A percentile compares a stretch with the other conserved stretches of the same genome.
Evolutionary conservation across 768 basidiomycete species (phyloP).

Genomic region (Serendipita sp.): DNA sequence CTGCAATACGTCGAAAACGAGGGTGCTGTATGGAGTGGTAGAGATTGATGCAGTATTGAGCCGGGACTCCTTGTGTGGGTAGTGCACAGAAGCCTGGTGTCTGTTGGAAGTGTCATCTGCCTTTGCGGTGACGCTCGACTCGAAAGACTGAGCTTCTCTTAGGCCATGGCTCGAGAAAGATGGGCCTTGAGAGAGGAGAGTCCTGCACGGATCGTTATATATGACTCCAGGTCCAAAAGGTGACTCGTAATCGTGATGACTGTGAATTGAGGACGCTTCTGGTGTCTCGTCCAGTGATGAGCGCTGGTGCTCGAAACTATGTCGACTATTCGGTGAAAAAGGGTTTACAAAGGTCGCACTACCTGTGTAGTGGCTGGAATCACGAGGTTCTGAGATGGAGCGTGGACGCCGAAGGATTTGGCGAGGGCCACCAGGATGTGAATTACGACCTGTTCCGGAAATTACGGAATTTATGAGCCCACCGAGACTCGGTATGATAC

Average conservation of each 20-base stretch:
- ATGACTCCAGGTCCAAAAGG: constrained; percentile 8
- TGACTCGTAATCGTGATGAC: constrained; percentile 1
- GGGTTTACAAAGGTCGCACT: not conserved
- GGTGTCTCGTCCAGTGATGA: constrained; percentile 25
- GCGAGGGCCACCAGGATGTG: not conserved
- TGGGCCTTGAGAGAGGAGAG: constrained; percentile 12
- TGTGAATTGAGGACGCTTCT: not conserved
- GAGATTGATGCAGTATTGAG: constrained; percentile 31
- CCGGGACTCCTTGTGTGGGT: constrained; percentile 13
- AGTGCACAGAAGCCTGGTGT: not conserved
- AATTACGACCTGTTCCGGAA: not conserved
- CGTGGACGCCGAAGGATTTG: not conserved
- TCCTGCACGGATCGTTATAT: constrained; percentile 9
- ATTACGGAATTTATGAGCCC: not conserved
- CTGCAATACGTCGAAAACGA: constrained; percentile 68
- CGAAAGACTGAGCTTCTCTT: constrained; percentile 80
- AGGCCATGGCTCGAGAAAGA: constrained; percentile 37
- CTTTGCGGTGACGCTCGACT: constrained; percentile 62
- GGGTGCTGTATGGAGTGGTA: constrained; percentile 20
- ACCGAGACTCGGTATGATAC: not conserved
- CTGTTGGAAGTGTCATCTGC: constrained; percentile 3
- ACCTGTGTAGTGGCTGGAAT: not conserved
- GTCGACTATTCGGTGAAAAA: not conserved
- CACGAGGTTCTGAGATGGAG: not conserved
- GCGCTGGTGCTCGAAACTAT: constrained; percentile 44